Base-by-base conservation (phyloP, 176 grass and related monocot species). In the Oryza longistaminata region DNA sequence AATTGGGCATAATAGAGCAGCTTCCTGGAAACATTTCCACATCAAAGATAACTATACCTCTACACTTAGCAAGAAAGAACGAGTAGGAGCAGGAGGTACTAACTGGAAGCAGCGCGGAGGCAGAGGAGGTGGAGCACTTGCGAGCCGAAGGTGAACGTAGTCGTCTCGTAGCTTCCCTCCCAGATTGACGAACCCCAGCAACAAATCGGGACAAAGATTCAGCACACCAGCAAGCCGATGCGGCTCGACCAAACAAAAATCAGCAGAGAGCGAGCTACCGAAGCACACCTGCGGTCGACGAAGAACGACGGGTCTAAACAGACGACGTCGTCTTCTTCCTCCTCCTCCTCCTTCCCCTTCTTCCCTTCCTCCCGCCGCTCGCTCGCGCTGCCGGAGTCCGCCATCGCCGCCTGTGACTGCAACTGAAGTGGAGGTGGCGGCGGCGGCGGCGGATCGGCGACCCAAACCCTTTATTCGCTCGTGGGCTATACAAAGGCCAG, bases 101-200 rank as follows among this genome's bases (percentile, higher is more conserved):
- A 79, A 99, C 96, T 96, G 86, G 93, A 99, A 72, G 96, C 90
- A 6, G 93, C 90, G 68, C 75, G 88, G 81, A 95, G 93, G 90
- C 93, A 96, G 67, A 94, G 83, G 34, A 96, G 88, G 14, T 85
- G 29, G 37, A 99, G 73, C 62, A 86, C 91, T 40, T 92, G 88
- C 68, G 87, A 77, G n/a, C 91, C 96, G 82, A 94, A 99, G 31
- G 91, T 92, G 82, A 99, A 99, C 34, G 92, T 89, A 50, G 86
- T 92, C 78, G 94, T 82, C 68, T 99, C 93, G 68, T 99, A 99
- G 58, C 93, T 96, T 45, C 65, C 19, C 35, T 6, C 35, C 6
- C 26, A 68, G 78, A 86, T 16, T 52, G 52, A 83, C 25, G 64
- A 88, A 86, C 61, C 25, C 26, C 39, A 77, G 71, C 77, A 92